Evolutionary conservation across 192 early-diverging fungal genomes (phyloP).

Genomic region (Mortierella hygrophila): DNA sequence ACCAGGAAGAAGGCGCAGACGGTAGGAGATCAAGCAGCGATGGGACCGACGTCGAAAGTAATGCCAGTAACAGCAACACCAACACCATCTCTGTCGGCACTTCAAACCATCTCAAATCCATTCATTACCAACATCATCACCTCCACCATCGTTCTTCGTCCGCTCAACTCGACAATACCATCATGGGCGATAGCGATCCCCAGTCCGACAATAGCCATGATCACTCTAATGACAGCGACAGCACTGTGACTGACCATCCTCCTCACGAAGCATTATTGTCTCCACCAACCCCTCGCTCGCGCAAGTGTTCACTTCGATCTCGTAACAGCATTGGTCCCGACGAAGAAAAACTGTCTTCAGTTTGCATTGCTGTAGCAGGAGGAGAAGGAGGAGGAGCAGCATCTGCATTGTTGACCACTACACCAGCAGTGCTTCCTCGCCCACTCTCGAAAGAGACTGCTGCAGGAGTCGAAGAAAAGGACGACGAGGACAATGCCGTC

Average conservation of each 20-base stretch:
- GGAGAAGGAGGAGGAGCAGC: not conserved
- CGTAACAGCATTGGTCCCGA: constrained; percentile 9
- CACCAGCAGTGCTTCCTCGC: not conserved
- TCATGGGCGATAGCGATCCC: not conserved
- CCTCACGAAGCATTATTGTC: not conserved
- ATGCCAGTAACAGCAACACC: constrained; percentile 22
- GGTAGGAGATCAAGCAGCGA: constrained; percentile 14
- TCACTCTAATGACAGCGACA: constrained; percentile 30
- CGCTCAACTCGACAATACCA: not conserved
- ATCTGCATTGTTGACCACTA: not conserved
- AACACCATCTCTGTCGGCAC: constrained; percentile 25
- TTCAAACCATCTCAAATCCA: not conserved
- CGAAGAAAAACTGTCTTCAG: not conserved
- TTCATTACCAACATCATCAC: not conserved
- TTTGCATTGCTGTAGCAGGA: not conserved
- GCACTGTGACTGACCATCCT: constrained; percentile 31
- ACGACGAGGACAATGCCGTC: not conserved
- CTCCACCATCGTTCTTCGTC: not conserved
- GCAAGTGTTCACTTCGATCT: constrained; percentile 32
- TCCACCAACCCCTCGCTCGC: constrained; percentile 17
- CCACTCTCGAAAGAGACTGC: not conserved
- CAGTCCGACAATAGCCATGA: constrained; percentile 18
- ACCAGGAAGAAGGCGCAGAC: constrained; percentile 1
- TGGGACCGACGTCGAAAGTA: constrained; percentile 32
- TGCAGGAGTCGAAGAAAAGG: not conserved